These are phyloP conservation scores for Pelargonium myrrhifolium DNA, from an alignment of 441 rosid species.

Conservation along the genomic window DNA sequence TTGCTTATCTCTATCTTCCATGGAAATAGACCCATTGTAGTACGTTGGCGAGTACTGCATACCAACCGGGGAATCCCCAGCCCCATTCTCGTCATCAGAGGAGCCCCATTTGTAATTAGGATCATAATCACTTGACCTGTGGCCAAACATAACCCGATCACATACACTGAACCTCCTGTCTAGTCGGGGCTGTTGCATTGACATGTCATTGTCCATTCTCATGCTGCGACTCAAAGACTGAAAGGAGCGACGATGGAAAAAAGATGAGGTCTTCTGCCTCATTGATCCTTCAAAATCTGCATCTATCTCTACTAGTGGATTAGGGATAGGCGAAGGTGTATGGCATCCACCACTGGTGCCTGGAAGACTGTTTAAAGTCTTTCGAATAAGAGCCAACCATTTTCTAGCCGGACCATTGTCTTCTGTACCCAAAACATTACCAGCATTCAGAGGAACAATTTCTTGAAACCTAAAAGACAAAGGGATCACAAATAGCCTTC, in stretches of 20 bases:
- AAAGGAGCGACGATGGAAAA: slow-evolving; percentile 86
- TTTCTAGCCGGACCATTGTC: slow-evolving; percentile 97
- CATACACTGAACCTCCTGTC: slow-evolving; percentile 88
- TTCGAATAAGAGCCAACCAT: slow-evolving; percentile 79
- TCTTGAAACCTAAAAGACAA: slow-evolving; percentile 71
- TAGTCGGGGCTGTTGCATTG: slow-evolving; percentile 56
- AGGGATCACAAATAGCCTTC: slow-evolving; percentile 10
- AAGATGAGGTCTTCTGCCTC: too few species aligned
- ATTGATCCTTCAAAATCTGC: too few species aligned
- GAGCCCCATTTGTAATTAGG: too few species aligned
- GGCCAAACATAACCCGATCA: slow-evolving; percentile 74
- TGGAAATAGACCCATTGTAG: slow-evolving; percentile 42
- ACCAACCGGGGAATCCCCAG: too few species aligned
- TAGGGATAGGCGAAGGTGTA: too few species aligned
- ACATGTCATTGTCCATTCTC: slow-evolving; percentile 73
- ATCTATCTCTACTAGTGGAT: too few species aligned
- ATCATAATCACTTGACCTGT: slow-evolving; percentile 73
- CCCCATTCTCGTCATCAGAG: slow-evolving; percentile 93
- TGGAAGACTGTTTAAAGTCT: slow-evolving; percentile 76
- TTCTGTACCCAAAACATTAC: slow-evolving; percentile 90
- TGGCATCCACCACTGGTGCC: too few species aligned
- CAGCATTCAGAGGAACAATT: slow-evolving; percentile 94
- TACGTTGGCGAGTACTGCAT: slow-evolving; percentile 84
- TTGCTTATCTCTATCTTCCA: slow-evolving; percentile 58
- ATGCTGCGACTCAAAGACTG: slow-evolving; percentile 69